Base-by-base conservation (phyloP, 148 eudicot genomes). In the Rhododendron griersonianum region DNA sequence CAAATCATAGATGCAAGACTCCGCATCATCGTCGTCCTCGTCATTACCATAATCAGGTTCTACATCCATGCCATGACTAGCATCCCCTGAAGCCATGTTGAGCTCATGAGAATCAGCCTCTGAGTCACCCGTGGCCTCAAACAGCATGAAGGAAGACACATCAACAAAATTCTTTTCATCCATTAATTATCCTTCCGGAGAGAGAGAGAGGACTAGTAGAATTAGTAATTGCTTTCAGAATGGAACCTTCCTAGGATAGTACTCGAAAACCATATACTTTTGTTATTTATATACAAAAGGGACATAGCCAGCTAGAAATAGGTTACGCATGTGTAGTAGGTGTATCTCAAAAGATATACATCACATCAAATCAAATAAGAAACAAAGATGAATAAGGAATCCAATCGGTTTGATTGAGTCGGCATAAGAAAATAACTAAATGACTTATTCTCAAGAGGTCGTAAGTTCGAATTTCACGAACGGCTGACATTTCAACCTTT, bases 111-210 rank as follows among this genome's bases (percentile, higher is more conserved):
- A 88, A 86, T 91, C 91, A 1, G 89, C 89, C 73, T 95, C 98
- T 0, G 98, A 95, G 84, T 95, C 98, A 19, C 92, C 98, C 16
- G 87, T 89, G n/a, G 93, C 92, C 87, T 95, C 98, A 67, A 91
- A 85, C 3, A 91, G 84, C 85, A 94, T 84, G 89, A 87, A 94
- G 55, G 88, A 83, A 51, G 95, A 90, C 3, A 92, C 80, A 88
- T 95, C 94, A 73, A 91, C 83, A 11, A 85, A n/a, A 37, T 69
- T 84, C 69, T 73, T 90, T 61, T 75, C 88, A 74, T 67, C 85
- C 85, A 87, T 85, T 76, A 45, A 48, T 28, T 67, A 33, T 14
- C 15, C 15, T 55, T 18, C 61, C 1, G 77, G 35, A 35, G 69
- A 44, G 41, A 48, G 35, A n/a, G 13, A 4, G 35, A 35, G 10